Percentiles rank a stretch among this genome's conserved stretches.
Evolutionary conservation across 495 filamentous ascomycete species (phyloP).

Genomic region (Chaetomium fimeti): DNA sequence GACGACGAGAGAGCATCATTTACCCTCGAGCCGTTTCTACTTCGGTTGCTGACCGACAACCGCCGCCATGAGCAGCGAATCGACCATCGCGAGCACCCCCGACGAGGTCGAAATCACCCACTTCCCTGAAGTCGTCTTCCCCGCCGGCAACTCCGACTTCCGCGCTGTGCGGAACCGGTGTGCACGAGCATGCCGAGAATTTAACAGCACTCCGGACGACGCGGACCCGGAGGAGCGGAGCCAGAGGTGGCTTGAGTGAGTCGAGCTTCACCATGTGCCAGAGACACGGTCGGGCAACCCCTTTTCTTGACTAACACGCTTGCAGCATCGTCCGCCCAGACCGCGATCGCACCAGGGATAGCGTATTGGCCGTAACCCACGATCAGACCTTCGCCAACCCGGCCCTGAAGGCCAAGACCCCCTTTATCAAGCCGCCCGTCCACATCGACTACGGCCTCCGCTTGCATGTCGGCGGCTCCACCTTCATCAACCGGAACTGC

Average conservation of each 20-base stretch:
- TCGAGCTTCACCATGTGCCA: slow-evolving; percentile 5
- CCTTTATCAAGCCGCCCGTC: slow-evolving; percentile 41
- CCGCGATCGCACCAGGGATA: slow-evolving; percentile 31
- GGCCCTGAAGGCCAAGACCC: slow-evolving; percentile 32
- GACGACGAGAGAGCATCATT: not conserved
- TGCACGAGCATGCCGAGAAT: slow-evolving; percentile 37
- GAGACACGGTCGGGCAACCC: not conserved
- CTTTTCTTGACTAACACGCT: not conserved
- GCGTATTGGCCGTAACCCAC: slow-evolving; percentile 31
- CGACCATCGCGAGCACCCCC: not conserved
- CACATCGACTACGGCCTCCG: slow-evolving; percentile 40
- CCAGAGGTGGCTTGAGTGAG: slow-evolving; percentile 37
- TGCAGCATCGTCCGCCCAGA: slow-evolving; percentile 37
- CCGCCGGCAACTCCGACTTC: slow-evolving; percentile 40
- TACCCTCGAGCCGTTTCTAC: not conserved
- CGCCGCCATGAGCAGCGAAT: slow-evolving; percentile 16
- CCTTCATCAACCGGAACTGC: slow-evolving; percentile 41
- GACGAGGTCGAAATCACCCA: not conserved
- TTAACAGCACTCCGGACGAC: slow-evolving; percentile 40
- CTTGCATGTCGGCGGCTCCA: slow-evolving; percentile 35
- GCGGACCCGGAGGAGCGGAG: slow-evolving; percentile 33
- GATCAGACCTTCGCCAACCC: slow-evolving; percentile 39
- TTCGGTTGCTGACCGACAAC: not conserved
- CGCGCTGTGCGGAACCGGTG: slow-evolving; percentile 35
- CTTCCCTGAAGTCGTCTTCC: slow-evolving; percentile 28